These are phyloP conservation scores for Paecilomyces formosus DNA, from an alignment of 2,329 filamentous ascomycete genomes.

Conservation along the genomic window DNA sequence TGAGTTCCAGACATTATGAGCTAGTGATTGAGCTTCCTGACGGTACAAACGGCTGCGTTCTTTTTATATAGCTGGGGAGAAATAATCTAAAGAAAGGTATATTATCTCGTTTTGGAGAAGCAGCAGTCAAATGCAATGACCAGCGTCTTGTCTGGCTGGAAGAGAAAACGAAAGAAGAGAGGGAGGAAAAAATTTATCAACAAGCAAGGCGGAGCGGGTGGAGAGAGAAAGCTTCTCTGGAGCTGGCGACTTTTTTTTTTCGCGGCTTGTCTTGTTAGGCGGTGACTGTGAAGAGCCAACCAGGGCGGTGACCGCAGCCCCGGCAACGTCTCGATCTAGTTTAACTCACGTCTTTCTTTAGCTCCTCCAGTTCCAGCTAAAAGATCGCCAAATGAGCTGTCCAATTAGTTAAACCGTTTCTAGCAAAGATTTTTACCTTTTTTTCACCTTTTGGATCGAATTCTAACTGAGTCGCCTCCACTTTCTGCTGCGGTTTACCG, in stretches of 20 bases:
- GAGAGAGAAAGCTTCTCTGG: background rate
- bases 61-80: background rate
- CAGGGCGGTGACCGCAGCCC: background rate
- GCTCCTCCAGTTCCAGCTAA: no score
- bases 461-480: background rate
- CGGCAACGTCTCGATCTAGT: background rate
- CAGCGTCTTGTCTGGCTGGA: background rate
- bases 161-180: background rate
- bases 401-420: no score
- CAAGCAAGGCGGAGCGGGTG: background rate
- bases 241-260: background rate
- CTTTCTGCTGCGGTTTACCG: background rate
- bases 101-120: background rate
- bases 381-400: no score
- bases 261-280: background rate
- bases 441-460: background rate
- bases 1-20: slow-evolving; percentile 40
- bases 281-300: background rate
- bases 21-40: background rate
- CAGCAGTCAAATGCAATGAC: slow-evolving; percentile 1
- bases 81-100: background rate
- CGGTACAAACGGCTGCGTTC: background rate
- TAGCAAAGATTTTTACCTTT: background rate
- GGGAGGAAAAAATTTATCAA: background rate
- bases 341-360: background rate